phyloP scores from a whole-genome alignment of 768 basidiomycete genomes.

The Sutorius australiensis region DNA sequence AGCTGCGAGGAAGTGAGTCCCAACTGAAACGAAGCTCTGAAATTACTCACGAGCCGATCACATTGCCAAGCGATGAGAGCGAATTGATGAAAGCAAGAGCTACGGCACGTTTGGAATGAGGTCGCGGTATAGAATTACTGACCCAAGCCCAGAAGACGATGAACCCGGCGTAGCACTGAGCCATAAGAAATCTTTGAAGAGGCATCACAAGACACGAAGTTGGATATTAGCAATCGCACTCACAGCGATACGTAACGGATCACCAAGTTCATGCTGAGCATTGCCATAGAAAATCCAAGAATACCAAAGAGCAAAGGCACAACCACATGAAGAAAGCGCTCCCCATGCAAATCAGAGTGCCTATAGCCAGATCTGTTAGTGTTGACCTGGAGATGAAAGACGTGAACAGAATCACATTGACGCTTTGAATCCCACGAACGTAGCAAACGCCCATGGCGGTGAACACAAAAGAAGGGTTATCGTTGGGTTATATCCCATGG shows the following conservation, averaged over 20 bases:
- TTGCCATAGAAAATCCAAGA: slow-evolving; percentile 63
- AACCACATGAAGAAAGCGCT: slow-evolving; percentile 68
- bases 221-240: slow-evolving; percentile 14
- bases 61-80: slow-evolving; percentile 79
- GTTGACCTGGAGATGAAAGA: not conserved
- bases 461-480: slow-evolving; percentile 71
- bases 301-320: slow-evolving; percentile 54
- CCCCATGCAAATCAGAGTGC: slow-evolving; percentile 67
- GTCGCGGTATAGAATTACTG: slow-evolving; percentile 62
- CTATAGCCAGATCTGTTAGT: slow-evolving; percentile 29
- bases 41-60: slow-evolving; percentile 68
- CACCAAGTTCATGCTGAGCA: slow-evolving; percentile 57
- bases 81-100: slow-evolving; percentile 80
- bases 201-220: not conserved
- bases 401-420: slow-evolving; percentile 39
- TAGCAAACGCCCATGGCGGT: slow-evolving; percentile 62
- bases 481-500: slow-evolving; percentile 65
- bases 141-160: slow-evolving; percentile 58
- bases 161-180: slow-evolving; percentile 69
- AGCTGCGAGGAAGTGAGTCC: slow-evolving; percentile 35
- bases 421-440: slow-evolving; percentile 49
- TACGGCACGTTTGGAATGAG: slow-evolving; percentile 86
- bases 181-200: slow-evolving; percentile 64
- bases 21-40: not conserved
- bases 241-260: slow-evolving; percentile 66